Conservation (phyloP, 257 asterid species). For the Echites panduratus region DNA sequence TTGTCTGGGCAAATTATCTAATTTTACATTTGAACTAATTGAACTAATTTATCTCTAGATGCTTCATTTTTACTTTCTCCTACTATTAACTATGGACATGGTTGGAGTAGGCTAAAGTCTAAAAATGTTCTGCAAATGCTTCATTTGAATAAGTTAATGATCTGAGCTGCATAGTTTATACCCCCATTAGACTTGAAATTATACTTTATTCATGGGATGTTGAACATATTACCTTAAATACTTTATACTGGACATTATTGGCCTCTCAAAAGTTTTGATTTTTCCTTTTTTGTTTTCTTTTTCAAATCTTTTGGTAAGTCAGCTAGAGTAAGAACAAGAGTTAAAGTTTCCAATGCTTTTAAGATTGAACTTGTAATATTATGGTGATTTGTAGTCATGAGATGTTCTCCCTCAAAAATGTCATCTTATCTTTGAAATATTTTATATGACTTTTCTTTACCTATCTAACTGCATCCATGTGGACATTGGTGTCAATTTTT, state of each 20-base stretch:
- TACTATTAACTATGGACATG: neutral
- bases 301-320: neutral
- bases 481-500: slow-evolving; percentile 17
- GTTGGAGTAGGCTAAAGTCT: neutral
- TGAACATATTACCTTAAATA: neutral
- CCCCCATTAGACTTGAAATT: neutral
- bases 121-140: neutral
- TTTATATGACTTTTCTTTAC: neutral
- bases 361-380: neutral
- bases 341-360: neutral
- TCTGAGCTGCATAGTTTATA: neutral
- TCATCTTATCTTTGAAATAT: slow-evolving; percentile 5
- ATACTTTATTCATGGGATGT: neutral
- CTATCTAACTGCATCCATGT: slow-evolving; percentile 1
- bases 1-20: neutral
- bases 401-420: slow-evolving; percentile 1
- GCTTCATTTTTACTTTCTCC: neutral
- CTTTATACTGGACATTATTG: too few species aligned
- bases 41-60: neutral
- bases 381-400: neutral
- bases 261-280: neutral
- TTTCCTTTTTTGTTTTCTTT: neutral
- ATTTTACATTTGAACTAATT: neutral
- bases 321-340: neutral
- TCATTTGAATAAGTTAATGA: neutral